Evolutionary conservation across 2,329 filamentous ascomycete genomes (phyloP), one percentile per base, ranked within the genome.

Genomic region (Hyphodiscus sp.): DNA sequence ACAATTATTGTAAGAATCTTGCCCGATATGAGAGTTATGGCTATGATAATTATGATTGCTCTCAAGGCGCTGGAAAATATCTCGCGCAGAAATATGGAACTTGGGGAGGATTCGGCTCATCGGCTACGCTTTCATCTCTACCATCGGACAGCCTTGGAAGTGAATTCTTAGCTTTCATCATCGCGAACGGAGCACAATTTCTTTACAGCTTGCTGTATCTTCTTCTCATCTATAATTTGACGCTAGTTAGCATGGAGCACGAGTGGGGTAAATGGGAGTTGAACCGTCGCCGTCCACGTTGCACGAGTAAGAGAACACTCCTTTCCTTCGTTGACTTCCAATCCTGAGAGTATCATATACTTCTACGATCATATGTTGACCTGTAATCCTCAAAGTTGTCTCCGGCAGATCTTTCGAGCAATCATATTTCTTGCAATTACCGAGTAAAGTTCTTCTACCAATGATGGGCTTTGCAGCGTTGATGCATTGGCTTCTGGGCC

Each of bases 401-500:
- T 52, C 52, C 0, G 58, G 58, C n/a, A 43, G 46, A 7, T 41
- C 52, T 2, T 61, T 61, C n/a, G 48, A 55, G 19, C 59, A 60
- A 49, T 57, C 51, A 0, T 61, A 61, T 45, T 60, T 60, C 19
- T 44, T 60, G 5, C 59, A 61, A 38, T 33, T 61, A 8, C 59
- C 58, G 13, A 46, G 53, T 13, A 55, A 53, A 16, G 23, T 61
- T 1, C 26, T 62, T 10, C 2, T 56, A 1, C 59, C 58, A 0
- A 49, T 61, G 42, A 61, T 61, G 59, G 42, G 13, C 1, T 62
- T 50, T 45, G 56, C 60, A 1, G 38, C 59, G 15, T 26, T 54
- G 4, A 62, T 62, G 59, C 57, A 62, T 38, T 61, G 59, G 59
- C 48, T 62, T 1, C 52, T 62, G 1, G 60, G 60, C 1, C 46